These are phyloP conservation scores for Backusella sp. DNA, from an alignment of 192 early-diverging fungal species.

Conservation along the genomic window DNA sequence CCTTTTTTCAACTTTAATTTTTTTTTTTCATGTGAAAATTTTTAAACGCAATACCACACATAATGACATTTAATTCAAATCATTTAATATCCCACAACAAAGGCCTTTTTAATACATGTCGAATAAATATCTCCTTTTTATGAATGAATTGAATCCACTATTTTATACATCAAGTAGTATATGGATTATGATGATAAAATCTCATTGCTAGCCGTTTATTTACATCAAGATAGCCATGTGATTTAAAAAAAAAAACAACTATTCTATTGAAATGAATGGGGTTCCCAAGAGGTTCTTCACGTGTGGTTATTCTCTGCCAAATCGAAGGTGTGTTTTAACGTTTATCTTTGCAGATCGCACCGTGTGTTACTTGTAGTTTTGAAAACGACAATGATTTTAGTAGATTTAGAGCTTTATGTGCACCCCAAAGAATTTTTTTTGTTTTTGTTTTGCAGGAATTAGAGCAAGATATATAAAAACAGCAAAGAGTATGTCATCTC, in stretches of 20 bases:
- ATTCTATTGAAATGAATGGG: neutral
- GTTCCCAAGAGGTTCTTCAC: constrained; percentile 7
- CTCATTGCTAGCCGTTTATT: neutral
- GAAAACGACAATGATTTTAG: neutral
- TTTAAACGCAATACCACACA: neutral
- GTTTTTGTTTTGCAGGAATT: constrained; percentile 1
- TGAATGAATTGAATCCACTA: too few species aligned
- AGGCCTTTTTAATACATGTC: too few species aligned
- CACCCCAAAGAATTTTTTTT: neutral
- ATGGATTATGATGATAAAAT: too few species aligned
- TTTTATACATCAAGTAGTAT: too few species aligned
- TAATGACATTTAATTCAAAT: neutral
- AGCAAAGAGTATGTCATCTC: neutral
- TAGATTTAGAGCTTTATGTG: neutral
- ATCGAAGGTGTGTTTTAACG: neutral
- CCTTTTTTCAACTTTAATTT: neutral
- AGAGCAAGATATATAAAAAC: neutral
- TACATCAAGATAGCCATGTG: neutral
- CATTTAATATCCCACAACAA: neutral
- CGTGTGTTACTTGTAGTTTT: neutral
- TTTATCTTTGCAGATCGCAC: constrained; percentile 4
- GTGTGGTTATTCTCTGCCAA: neutral
- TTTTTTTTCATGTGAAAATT: neutral
- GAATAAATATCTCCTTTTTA: too few species aligned
- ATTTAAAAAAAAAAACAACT: neutral